These are phyloP conservation scores for Neoconidiobolus thromboides DNA, from an alignment of 371 early-diverging fungal genomes.

Conservation along the genomic window DNA sequence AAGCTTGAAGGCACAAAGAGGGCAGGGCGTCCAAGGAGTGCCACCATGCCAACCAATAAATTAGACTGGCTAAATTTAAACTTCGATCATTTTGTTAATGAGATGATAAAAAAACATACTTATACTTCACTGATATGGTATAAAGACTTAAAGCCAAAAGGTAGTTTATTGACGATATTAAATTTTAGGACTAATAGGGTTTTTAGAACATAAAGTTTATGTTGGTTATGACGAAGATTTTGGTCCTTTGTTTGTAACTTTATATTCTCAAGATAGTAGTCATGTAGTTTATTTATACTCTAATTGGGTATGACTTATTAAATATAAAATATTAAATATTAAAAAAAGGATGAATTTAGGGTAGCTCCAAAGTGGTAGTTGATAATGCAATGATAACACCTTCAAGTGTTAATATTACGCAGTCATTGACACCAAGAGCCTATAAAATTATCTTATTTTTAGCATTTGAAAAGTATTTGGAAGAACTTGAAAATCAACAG, in stretches of 20 bases:
- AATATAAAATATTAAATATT: not conserved
- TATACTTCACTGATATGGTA: too few species aligned
- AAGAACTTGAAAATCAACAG: constrained; percentile 3
- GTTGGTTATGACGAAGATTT: constrained; percentile 6
- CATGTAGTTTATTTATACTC: constrained; percentile 3
- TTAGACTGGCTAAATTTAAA: too few species aligned
- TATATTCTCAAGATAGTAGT: not conserved
- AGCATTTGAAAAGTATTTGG: constrained; percentile 5
- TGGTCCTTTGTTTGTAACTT: constrained; percentile 3
- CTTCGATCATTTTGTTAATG: too few species aligned
- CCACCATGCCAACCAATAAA: too few species aligned
- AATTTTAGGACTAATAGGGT: too few species aligned
- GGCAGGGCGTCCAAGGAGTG: too few species aligned
- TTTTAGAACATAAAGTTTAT: constrained; percentile 1
- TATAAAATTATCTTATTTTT: constrained; percentile 1
- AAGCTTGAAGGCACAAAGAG: too few species aligned
- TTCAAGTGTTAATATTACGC: not conserved
- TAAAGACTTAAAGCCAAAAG: too few species aligned
- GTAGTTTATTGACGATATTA: too few species aligned
- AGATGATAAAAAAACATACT: too few species aligned
- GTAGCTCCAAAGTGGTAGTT: not conserved
- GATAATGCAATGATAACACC: constrained; percentile 2
- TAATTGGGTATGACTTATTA: not conserved
- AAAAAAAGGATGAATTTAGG: not conserved
- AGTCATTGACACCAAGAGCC: constrained; percentile 1